Evolutionary conservation across 331 rosid species (phyloP).

Genomic region (Acacia pycnantha): DNA sequence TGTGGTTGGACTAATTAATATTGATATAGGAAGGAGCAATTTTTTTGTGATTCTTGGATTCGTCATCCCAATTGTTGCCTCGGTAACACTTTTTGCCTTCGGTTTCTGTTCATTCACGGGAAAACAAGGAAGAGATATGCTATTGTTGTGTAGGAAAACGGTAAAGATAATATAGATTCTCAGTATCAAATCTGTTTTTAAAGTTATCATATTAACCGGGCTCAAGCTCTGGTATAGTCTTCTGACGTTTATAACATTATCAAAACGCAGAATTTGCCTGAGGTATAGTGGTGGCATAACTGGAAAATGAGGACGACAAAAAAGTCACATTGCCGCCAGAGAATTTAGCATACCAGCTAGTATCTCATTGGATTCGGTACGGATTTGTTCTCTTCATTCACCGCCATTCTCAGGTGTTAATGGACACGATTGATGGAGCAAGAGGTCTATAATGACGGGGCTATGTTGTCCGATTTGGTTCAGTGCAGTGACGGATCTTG

Average conservation of each 20-base stretch:
- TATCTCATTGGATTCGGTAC: too few relatives aligned
- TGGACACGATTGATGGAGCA: too few relatives aligned
- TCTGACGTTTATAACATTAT: not conserved
- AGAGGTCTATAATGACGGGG: too few relatives aligned
- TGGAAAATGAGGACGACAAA: not conserved
- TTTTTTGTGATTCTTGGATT: slow-evolving; percentile 29
- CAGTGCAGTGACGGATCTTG: too few relatives aligned
- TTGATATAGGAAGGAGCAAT: slow-evolving; percentile 29
- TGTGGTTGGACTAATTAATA: not conserved
- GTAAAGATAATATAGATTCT: not conserved
- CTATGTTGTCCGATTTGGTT: too few relatives aligned
- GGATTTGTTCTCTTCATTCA: too few relatives aligned
- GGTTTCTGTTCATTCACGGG: slow-evolving; percentile 26
- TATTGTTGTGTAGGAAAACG: slow-evolving; percentile 16
- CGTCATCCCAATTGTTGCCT: slow-evolving; percentile 39
- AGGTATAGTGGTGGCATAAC: slow-evolving; percentile 16
- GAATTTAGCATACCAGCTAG: too few relatives aligned
- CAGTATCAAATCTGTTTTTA: not conserved
- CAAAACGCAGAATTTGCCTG: slow-evolving; percentile 15
- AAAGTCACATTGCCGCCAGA: too few relatives aligned
- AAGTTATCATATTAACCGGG: not conserved
- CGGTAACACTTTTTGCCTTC: slow-evolving; percentile 24
- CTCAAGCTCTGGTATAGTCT: too few relatives aligned
- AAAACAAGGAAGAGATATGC: slow-evolving; percentile 31
- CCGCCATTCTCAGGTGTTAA: too few relatives aligned